These are phyloP conservation scores for Blastocystis sp. DNA, from an alignment of 352 stramenopile genomes.

Conservation along the genomic window DNA sequence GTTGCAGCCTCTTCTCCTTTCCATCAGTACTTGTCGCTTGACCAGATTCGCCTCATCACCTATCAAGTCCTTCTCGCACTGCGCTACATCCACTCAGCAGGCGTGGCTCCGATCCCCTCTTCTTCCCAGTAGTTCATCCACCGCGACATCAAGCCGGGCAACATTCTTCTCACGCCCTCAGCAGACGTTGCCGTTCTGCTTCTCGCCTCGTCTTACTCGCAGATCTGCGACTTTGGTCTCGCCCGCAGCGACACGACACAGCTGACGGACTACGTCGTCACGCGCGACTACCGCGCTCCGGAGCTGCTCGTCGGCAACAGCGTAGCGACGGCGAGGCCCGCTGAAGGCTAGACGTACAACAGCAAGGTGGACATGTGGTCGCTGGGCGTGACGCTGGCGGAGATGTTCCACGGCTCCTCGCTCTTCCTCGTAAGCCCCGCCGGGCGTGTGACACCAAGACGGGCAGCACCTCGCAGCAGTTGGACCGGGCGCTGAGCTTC, in stretches of 20 bases:
- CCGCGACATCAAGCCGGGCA: conserved; percentile 87
- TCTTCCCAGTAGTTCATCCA: conserved; percentile 78
- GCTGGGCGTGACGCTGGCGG: conserved; percentile 11
- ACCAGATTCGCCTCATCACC: conserved; percentile 77
- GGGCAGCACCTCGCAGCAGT: neutral
- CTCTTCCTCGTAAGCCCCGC: neutral
- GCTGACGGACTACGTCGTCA: conserved; percentile 86
- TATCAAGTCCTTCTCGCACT: conserved; percentile 90
- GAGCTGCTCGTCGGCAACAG: conserved; percentile 80
- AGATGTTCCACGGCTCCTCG: conserved; percentile 57
- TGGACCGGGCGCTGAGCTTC: conserved; percentile 25
- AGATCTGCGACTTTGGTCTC: conserved; percentile 87
- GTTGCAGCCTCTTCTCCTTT: neutral
- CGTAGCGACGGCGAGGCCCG: neutral
- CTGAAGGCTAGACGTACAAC: conserved; percentile 73
- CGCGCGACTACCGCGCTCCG: conserved; percentile 85
- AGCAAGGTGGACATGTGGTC: conserved; percentile 70
- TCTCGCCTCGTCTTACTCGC: neutral
- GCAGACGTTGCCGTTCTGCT: conserved; percentile 16
- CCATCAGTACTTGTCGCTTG: conserved; percentile 79
- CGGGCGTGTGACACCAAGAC: neutral
- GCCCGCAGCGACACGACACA: conserved; percentile 78
- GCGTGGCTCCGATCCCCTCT: conserved; percentile 70
- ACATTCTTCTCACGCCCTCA: conserved; percentile 89
- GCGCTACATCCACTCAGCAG: conserved; percentile 84